Base-by-base conservation (phyloP, 1,284 basidiomycete genomes). In the Acaromyces ingoldii region DNA sequence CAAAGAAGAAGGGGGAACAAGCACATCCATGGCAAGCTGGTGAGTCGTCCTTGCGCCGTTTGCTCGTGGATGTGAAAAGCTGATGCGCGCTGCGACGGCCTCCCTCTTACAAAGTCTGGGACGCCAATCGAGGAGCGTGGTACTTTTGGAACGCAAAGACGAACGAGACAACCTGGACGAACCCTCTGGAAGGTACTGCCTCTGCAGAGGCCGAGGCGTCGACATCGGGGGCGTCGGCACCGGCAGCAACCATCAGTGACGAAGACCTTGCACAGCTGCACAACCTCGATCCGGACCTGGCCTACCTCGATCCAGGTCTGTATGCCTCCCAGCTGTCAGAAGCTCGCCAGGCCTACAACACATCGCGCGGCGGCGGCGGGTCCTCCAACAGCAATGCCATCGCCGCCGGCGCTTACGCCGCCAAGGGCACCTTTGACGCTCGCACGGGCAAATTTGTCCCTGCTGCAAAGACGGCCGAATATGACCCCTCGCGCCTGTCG, bases 141-240 rank as follows among this genome's bases (percentile, higher is more conserved):
- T 55, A 55, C 40, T 55, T 55, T 25, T 55, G 53, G 53, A 55
- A 55, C 43, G n/a, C 37, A 7, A 21, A 24, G 25, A 50, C 53
- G 26, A 37, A 45, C 34, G 37, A 52, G 26, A 55, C 53, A 29
- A 55, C 53, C 13, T 55, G 53, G 53, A 29, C 21, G 33, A 55
- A 55, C 28, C 53, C 53, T 10, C 38, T 55, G 19, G 28, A 21
- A n/a, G 24, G 15, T 21, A n/a, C 3, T 22, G 22, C 6, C 7
- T 10, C 30, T 13, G 37, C 19, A 1, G 39, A 9, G 19, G 40
- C 9, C 13, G 39, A 41, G 25, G n/a, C 41, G 6, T 21, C n/a
- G 17, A 9, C 37, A 11, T 10, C 25, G 6, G 22, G 6, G 19
- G 25, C 25, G 3, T 10, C 4, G 6, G 42, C 5, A 9, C 5